phyloP scores from a whole-genome alignment of 768 basidiomycete species.

The Cystofilobasidium capitatum region DNA sequence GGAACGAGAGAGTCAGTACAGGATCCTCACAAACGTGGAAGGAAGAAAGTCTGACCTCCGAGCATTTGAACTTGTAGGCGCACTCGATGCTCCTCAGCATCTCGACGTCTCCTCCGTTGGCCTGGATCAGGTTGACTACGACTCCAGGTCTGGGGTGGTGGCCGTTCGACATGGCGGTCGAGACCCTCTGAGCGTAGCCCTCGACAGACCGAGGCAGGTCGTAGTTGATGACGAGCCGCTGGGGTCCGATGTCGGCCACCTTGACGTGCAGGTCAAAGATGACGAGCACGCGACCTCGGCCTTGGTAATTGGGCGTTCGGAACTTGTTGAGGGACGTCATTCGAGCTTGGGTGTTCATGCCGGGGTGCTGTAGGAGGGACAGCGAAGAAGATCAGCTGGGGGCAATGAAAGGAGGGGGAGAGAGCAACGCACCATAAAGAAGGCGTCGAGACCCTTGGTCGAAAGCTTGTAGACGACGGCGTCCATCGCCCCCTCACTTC shows the following conservation, averaged over 20 bases:
- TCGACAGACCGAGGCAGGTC: conserved; percentile 60
- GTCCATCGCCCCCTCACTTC: conserved; percentile 76
- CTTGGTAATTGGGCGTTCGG: conserved; percentile 25
- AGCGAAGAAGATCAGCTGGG: conserved; percentile 31
- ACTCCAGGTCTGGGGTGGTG: conserved; percentile 73
- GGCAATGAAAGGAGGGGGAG: conserved; percentile 8
- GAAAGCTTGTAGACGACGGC: conserved; percentile 83
- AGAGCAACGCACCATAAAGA: conserved; percentile 63
- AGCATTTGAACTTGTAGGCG: conserved; percentile 56
- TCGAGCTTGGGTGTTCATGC: conserved; percentile 77
- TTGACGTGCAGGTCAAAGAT: conserved; percentile 92
- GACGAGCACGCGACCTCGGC: conserved; percentile 58
- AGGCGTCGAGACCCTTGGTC: conserved; percentile 72
- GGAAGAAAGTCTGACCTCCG: conserved; percentile 7
- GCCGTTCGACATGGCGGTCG: conserved; percentile 70
- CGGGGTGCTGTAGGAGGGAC: conserved; percentile 57
- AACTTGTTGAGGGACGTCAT: conserved; percentile 77
- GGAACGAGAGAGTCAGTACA: not conserved
- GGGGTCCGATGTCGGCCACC: conserved; percentile 73
- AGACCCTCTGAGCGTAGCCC: conserved; percentile 89
- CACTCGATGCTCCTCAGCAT: conserved; percentile 98
- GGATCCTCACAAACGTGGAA: not conserved
- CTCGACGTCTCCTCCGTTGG: conserved; percentile 94
- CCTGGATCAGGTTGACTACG: conserved; percentile 92
- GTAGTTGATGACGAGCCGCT: conserved; percentile 94